phyloP scores from a whole-genome alignment of 1,284 basidiomycete genomes.

The Quambalaria eucalypti region DNA sequence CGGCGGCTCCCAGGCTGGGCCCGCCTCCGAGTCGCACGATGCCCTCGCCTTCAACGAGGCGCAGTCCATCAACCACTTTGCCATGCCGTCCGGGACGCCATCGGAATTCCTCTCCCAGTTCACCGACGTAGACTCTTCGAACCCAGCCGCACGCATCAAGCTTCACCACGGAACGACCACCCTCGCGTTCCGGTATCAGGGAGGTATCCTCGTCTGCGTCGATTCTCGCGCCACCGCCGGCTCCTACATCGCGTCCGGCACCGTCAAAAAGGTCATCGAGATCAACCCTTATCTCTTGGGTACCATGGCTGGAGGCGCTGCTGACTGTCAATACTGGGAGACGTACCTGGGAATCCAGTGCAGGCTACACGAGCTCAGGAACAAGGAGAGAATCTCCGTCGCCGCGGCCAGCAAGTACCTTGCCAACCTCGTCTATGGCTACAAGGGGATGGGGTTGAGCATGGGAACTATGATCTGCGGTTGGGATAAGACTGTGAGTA shows the following conservation, averaged over 20 bases:
- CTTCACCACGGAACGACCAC: constrained; percentile 98
- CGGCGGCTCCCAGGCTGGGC: not conserved
- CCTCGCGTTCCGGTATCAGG: constrained; percentile 89
- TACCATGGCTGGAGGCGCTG: constrained; percentile 97
- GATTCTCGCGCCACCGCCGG: constrained; percentile 96
- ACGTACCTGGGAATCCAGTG: constrained; percentile 98
- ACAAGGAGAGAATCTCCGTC: constrained; percentile 94
- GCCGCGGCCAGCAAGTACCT: constrained; percentile 97
- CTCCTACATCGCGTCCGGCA: constrained; percentile 73
- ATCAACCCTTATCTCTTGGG: constrained; percentile 97
- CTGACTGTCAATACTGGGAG: constrained; percentile 89
- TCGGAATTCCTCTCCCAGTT: constrained; percentile 37
- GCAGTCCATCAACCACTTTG: not conserved
- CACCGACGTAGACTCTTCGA: constrained; percentile 46
- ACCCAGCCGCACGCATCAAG: constrained; percentile 61
- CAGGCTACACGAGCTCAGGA: constrained; percentile 89
- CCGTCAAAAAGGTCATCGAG: constrained; percentile 68
- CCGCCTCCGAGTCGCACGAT: not conserved
- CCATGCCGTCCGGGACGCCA: not conserved
- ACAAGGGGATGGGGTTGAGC: constrained; percentile 98
- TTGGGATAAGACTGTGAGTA: constrained; percentile 90
- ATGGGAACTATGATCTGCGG: constrained; percentile 99
- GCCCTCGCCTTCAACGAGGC: not conserved
- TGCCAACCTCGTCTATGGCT: constrained; percentile 91
- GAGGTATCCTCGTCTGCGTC: constrained; percentile 94